Evolutionary conservation across 768 basidiomycete species (phyloP), one percentile per base, ranked within the genome.

Genomic region (Lactarius pseudohatsudake): DNA sequence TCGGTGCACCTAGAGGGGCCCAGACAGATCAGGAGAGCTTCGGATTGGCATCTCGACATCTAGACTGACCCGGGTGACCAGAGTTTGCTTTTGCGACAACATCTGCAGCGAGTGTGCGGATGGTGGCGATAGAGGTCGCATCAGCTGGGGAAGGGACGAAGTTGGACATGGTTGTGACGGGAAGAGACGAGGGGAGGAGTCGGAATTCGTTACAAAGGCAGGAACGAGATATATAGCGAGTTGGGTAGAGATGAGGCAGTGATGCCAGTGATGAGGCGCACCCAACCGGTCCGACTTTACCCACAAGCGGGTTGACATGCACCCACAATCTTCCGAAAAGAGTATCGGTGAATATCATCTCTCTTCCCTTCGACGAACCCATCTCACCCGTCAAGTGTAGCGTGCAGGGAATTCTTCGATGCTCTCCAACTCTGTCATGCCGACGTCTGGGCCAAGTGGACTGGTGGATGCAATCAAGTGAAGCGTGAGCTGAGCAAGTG

Each of bases 71-170:
- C 68, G 92, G 94, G 78, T 96, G 94, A 65, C 94, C 94, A 72
- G 92, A 94, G 86, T 96, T 96, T 73, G 94, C 90, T 79, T 93
- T 91, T 70, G 78, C 87, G 57, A 92, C 90, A 71, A 87, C 82
- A 80, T 89, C 89, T 43, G 85, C 88, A 63, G 90, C 87, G 67
- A 92, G 85, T 50, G 86, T 84, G 66, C 90, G 87, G 77, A 91
- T 92, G 63, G 89, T 89, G 64, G 87, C 84, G 70, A 91, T 81
- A 71, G 86, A 81, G 64, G 81, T 73, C 67, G 84, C 80, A 74
- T 92, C 91, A 60, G 80, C 69, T 66, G 72, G 57, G 20, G 77
- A 69, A 53, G 77, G 64, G 53, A 66, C 68, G 74, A 82, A 83
- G 0, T 59, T 72, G 64, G 82, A 74, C 82, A 82, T 82, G 74